phyloP scores from a whole-genome alignment of 306 rosid species.

The Cucurbita maxima region DNA sequence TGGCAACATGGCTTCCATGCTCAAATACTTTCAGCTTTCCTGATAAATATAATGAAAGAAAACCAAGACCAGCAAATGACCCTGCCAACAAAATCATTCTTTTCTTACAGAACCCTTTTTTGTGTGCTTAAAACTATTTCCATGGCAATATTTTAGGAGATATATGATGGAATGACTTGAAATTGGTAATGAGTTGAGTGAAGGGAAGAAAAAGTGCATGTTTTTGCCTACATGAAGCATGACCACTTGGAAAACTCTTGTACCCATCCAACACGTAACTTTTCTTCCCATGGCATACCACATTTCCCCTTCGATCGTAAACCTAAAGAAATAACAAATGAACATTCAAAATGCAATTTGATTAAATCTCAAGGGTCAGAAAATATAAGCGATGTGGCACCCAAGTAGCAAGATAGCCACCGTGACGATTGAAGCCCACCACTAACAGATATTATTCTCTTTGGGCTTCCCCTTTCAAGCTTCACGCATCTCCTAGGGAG shows the following conservation, averaged over 20 bases:
- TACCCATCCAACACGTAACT: not conserved
- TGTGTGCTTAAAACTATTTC: no score
- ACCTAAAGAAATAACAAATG: not conserved
- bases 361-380: not conserved
- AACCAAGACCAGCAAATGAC: constrained; percentile 7
- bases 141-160: not conserved
- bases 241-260: constrained; percentile 7
- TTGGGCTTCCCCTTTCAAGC: no score
- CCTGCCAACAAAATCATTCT: not conserved
- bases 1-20: not conserved
- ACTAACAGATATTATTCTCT: no score
- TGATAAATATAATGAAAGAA: not conserved
- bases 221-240: constrained; percentile 1
- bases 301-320: not conserved
- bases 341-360: not conserved
- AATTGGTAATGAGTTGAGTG: no score
- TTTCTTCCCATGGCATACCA: constrained; percentile 2
- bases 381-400: not conserved
- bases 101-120: not conserved
- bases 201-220: not conserved
- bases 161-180: no score
- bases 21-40: not conserved
- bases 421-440: no score
- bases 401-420: not conserved
- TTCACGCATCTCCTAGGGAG: no score